Evolutionary conservation across 2,329 filamentous ascomycete species (phyloP).

Genomic region (Pestalotiopsis sp.): DNA sequence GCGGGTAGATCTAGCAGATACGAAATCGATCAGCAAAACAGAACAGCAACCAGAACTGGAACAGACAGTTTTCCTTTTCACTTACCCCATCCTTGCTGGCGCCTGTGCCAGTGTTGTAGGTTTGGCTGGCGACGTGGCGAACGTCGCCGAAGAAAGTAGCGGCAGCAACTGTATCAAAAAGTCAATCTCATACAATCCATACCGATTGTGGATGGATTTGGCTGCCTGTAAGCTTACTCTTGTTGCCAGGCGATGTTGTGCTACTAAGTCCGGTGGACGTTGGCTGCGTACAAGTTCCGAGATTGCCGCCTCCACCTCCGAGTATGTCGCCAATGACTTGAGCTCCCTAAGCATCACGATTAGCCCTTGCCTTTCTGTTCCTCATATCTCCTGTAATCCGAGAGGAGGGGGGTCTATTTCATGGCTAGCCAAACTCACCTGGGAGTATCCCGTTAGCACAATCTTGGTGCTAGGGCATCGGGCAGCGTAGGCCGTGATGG

Average conservation of each 20-base stretch:
- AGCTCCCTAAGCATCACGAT: slow-evolving; percentile 25
- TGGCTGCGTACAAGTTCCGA: slow-evolving; percentile 32
- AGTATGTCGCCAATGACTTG: slow-evolving; percentile 41
- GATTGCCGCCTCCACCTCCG: slow-evolving; percentile 35
- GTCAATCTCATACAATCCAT: not conserved
- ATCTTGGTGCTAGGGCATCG: slow-evolving; percentile 42
- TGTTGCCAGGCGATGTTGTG: slow-evolving; percentile 31
- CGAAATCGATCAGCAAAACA: not conserved
- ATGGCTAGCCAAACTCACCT: slow-evolving; percentile 18
- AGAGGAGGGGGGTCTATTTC: not conserved
- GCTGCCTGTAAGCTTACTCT: slow-evolving; percentile 28
- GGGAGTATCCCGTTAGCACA: slow-evolving; percentile 43
- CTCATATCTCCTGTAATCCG: not conserved
- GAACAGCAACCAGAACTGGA: not conserved
- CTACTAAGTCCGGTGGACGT: slow-evolving; percentile 28
- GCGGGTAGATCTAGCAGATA: slow-evolving; percentile 24
- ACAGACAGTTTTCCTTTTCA: not conserved
- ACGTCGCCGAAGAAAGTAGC: slow-evolving; percentile 37
- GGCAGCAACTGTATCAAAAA: slow-evolving; percentile 29
- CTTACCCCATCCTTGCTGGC: slow-evolving; percentile 24
- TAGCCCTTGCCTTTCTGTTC: not conserved
- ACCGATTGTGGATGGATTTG: not conserved
- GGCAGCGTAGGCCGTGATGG: slow-evolving; percentile 42
- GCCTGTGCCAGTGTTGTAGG: slow-evolving; percentile 34
- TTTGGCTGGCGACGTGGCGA: slow-evolving; percentile 36